phyloP scores from a whole-genome alignment of 257 asterid species.

The Haberlea rhodopensis region DNA sequence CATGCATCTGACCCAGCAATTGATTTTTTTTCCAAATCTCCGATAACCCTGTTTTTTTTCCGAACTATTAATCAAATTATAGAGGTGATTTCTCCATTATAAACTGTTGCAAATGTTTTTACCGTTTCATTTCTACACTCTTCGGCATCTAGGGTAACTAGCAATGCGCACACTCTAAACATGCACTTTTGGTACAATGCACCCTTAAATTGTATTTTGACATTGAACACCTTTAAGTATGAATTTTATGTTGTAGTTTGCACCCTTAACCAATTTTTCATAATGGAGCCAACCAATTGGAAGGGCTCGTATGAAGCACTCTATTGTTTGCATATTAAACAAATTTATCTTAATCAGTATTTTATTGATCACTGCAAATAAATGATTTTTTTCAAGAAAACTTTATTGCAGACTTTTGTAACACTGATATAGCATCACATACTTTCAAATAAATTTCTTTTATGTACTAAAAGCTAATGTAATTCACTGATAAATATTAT shows the following conservation, averaged over 20 bases:
- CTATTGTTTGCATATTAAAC: background rate
- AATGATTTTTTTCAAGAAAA: too few relatives aligned
- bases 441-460: background rate
- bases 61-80: too few relatives aligned
- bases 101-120: too few relatives aligned
- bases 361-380: background rate
- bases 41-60: constrained; percentile 2
- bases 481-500: too few relatives aligned
- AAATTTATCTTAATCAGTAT: background rate
- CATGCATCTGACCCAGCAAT: constrained; percentile 5
- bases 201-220: background rate
- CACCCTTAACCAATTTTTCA: background rate
- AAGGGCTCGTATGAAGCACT: background rate
- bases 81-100: too few relatives aligned
- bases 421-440: background rate
- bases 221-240: background rate
- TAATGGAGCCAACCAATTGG: background rate
- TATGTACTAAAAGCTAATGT: background rate
- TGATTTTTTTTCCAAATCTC: constrained; percentile 17
- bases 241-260: background rate
- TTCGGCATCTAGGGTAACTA: background rate
- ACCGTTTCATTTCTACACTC: too few relatives aligned
- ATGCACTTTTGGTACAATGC: background rate
- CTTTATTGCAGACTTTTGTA: background rate
- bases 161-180: background rate